These are phyloP conservation scores for Sanghuangporus baumii DNA, from an alignment of 1,284 basidiomycete species.

Conservation along the genomic window DNA sequence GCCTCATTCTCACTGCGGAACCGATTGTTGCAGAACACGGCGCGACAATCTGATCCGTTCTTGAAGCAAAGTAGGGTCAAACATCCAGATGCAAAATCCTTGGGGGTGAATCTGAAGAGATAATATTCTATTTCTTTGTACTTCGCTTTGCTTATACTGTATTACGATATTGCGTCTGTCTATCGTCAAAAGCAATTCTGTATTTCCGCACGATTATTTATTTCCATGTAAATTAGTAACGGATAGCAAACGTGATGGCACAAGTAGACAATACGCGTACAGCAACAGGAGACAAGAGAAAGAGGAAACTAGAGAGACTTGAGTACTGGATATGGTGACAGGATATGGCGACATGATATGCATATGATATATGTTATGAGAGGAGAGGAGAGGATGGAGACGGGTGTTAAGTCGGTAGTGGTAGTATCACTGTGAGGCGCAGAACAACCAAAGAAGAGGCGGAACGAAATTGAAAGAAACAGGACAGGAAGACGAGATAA, in stretches of 20 bases:
- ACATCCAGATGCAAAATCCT: constrained; percentile 8
- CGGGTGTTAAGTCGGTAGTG: constrained; percentile 1
- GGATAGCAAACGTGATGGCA: constrained; percentile 8
- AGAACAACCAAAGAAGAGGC: constrained; percentile 23
- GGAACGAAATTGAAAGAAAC: constrained; percentile 19
- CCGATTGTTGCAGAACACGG: constrained; percentile 12
- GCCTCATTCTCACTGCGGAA: constrained; percentile 10
- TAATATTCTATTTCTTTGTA: not conserved
- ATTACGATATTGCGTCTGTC: not conserved
- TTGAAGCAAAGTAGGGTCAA: constrained; percentile 11
- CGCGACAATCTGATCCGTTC: constrained; percentile 16
- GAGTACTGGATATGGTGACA: constrained; percentile 12
- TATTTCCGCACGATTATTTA: constrained; percentile 8
- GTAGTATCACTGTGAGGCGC: not conserved
- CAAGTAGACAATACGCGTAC: constrained; percentile 10
- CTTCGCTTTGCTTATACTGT: not conserved
- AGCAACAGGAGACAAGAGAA: constrained; percentile 1
- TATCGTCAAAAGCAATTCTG: not conserved
- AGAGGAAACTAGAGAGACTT: not conserved
- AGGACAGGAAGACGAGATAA: constrained; percentile 18
- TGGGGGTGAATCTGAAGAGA: constrained; percentile 14
- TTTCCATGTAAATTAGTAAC: constrained; percentile 9
- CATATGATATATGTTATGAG: constrained; percentile 17
- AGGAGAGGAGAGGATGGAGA: not conserved
- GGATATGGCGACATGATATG: constrained; percentile 16